Evolutionary conservation across 192 early-diverging fungal genomes (phyloP).

Genomic region (Allomyces macrogynus): DNA sequence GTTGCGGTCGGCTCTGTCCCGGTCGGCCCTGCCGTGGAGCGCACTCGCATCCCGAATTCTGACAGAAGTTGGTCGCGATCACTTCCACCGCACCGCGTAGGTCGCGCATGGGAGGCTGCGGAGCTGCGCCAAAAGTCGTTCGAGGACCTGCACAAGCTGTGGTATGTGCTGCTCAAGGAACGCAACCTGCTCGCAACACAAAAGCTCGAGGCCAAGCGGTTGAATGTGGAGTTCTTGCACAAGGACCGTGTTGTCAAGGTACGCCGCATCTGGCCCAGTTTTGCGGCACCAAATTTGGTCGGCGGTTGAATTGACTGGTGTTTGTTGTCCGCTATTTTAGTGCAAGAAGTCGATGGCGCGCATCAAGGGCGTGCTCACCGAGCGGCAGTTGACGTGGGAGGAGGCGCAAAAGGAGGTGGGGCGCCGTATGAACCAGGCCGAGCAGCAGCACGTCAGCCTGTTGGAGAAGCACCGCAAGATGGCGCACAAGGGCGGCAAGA

Average conservation of each 20-base stretch:
- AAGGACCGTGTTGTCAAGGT: constrained; percentile 41
- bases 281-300: constrained; percentile 1
- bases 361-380: constrained; percentile 57
- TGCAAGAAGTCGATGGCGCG: constrained; percentile 68
- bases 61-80: not conserved
- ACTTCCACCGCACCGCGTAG: constrained; percentile 12
- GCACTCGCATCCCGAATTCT: not conserved
- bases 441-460: too few species aligned
- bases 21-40: not conserved
- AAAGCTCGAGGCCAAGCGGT: constrained; percentile 37
- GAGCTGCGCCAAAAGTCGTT: constrained; percentile 86
- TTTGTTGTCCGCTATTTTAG: constrained; percentile 11
- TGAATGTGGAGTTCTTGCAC: constrained; percentile 35
- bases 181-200: constrained; percentile 61
- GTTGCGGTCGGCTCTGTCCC: not conserved
- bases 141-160: constrained; percentile 90
- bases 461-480: too few species aligned
- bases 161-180: constrained; percentile 75
- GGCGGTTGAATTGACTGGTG: not conserved
- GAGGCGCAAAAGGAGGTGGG: constrained; percentile 12
- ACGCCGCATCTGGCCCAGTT: not conserved
- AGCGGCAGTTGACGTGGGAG: constrained; percentile 45
- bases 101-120: constrained; percentile 69
- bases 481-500: too few species aligned
- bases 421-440: too few species aligned